Evolutionary conservation across 2,329 filamentous ascomycete species (phyloP).

Genomic region (Hymenoscyphus albidus): DNA sequence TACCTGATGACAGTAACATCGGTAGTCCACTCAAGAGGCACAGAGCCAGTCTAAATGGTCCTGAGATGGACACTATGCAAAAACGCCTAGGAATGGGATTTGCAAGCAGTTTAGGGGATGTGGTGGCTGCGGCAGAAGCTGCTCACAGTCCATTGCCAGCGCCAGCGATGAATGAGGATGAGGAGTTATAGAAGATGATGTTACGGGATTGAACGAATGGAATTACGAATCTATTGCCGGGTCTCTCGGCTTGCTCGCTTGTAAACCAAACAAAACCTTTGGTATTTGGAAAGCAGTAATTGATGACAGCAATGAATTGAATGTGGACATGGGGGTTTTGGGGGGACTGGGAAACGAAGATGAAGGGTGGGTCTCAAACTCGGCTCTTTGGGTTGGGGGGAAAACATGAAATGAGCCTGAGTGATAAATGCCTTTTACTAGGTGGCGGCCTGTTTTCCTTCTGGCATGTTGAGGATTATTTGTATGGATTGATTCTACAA

Average conservation of each 20-base stretch:
- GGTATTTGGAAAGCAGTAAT: constrained; percentile 18
- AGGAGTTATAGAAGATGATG: constrained; percentile 28
- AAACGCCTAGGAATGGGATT: constrained; percentile 29
- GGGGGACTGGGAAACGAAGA: no score
- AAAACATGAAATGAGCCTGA: no score
- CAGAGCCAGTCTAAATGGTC: constrained; percentile 56
- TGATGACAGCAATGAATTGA: not conserved
- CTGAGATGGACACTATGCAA: constrained; percentile 39
- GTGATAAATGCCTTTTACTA: no score
- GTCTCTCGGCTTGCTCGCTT: constrained; percentile 2
- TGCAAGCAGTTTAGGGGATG: constrained; percentile 20
- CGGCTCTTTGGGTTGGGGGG: no score
- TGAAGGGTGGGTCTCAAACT: no score
- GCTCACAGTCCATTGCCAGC: constrained; percentile 27
- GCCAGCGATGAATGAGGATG: constrained; percentile 27
- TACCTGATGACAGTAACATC: constrained; percentile 47
- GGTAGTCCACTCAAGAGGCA: constrained; percentile 76
- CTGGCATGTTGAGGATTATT: no score
- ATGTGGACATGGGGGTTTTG: not conserved
- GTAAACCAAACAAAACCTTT: not conserved
- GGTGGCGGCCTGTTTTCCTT: no score
- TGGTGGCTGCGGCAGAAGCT: constrained; percentile 32
- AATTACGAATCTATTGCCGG: constrained; percentile 11
- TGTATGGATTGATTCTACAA: not conserved
- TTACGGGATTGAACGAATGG: not conserved